Evolutionary conservation across 176 grass and related monocot genomes (phyloP).

Genomic region (Carex littledalei): DNA sequence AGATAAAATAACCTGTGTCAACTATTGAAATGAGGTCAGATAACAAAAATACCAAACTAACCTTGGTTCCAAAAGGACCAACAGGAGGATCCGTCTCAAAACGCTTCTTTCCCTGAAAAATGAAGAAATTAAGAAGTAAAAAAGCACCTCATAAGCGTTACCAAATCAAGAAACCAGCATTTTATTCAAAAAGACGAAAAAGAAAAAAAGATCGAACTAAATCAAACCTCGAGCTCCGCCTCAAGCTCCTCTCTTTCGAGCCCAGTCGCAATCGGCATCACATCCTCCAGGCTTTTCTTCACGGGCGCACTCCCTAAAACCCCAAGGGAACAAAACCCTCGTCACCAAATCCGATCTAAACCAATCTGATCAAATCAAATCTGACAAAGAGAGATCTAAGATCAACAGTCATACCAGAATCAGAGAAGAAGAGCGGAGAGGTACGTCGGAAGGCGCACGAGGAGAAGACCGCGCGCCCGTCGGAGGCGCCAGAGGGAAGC

Average conservation of each 20-base stretch:
- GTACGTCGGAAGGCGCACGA: conserved; percentile 48
- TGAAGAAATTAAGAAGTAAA: background rate
- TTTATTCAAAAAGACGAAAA: background rate
- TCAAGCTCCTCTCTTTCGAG: conserved; percentile 76
- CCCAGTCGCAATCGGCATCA: conserved; percentile 82
- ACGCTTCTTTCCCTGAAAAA: conserved; percentile 73
- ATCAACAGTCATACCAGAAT: conserved; percentile 36
- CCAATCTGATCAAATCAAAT: conserved; percentile 39
- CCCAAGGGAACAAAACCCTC: conserved; percentile 22
- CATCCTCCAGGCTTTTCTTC: conserved; percentile 55
- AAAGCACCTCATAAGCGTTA: background rate
- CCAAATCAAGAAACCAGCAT: conserved; percentile 38
- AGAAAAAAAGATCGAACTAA: background rate
- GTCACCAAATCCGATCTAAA: conserved; percentile 10
- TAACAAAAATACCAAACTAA: conserved; percentile 27
- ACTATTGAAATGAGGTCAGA: conserved; percentile 1
- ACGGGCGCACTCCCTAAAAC: conserved; percentile 49
- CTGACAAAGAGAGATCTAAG: conserved; percentile 6
- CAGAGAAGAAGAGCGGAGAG: conserved; percentile 48
- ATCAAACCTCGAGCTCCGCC: conserved; percentile 52
- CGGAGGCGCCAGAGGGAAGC: background rate
- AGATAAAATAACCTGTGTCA: background rate
- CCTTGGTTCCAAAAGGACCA: conserved; percentile 90
- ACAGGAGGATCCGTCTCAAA: conserved; percentile 76
- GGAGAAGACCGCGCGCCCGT: conserved; percentile 29